Evolutionary conservation across 139 green algal genomes (phyloP).

Genomic region (Asterochloris erici): DNA sequence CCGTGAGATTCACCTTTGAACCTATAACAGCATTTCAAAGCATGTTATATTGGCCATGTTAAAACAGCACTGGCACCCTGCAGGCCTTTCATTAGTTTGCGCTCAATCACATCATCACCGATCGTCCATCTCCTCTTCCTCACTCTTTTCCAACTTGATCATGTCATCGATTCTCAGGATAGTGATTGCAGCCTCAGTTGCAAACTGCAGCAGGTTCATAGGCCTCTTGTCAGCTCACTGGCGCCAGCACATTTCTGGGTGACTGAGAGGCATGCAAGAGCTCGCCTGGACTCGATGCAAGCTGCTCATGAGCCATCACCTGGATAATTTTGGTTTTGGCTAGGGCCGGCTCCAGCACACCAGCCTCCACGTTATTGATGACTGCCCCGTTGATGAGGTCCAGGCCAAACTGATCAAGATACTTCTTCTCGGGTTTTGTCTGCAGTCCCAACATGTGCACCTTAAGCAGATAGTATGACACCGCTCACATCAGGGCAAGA

Average conservation of each 20-base stretch:
- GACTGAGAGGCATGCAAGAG: background rate
- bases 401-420: conserved; percentile 64
- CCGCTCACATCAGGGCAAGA: no score
- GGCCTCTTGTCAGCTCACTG: background rate
- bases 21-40: background rate
- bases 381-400: conserved; percentile 74
- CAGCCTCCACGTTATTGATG: conserved; percentile 89
- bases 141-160: conserved; percentile 75
- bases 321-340: conserved; percentile 95
- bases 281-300: background rate
- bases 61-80: background rate
- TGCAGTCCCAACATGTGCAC: conserved; percentile 19
- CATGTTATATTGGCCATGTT: background rate
- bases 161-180: conserved; percentile 99
- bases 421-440: conserved; percentile 37
- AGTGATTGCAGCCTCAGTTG: conserved; percentile 98
- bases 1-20: conserved; percentile 33
- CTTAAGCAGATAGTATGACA: no score
- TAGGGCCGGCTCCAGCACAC: conserved; percentile 94
- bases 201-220: conserved; percentile 78
- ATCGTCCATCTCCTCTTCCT: conserved; percentile 53
- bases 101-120: background rate
- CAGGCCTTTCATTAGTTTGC: background rate
- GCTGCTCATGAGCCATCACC: conserved; percentile 25
- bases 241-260: background rate